Percentiles rank a stretch among this genome's conserved stretches.
These are phyloP conservation scores for Lolium multiflorum DNA, from an alignment of 176 grass and related monocot species.

Conservation along the genomic window DNA sequence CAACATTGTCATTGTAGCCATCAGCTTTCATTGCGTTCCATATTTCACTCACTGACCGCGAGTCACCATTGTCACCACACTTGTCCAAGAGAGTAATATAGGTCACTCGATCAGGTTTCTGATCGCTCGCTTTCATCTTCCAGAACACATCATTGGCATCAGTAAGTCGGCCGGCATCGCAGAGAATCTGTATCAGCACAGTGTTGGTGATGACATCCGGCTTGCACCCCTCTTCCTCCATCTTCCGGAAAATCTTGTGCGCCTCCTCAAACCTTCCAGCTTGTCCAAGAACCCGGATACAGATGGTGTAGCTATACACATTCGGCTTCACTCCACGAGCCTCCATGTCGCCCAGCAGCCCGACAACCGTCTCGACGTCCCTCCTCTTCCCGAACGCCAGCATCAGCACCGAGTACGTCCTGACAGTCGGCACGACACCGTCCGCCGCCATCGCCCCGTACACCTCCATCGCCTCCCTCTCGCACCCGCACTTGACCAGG, in stretches of 20 bases:
- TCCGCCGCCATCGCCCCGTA: slow-evolving; percentile 68
- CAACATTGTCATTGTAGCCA: slow-evolving; percentile 78
- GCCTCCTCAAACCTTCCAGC: slow-evolving; percentile 64
- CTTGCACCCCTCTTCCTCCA: slow-evolving; percentile 74
- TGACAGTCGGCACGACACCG: slow-evolving; percentile 51
- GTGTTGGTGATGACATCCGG: slow-evolving; percentile 85
- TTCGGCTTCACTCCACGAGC: slow-evolving; percentile 73
- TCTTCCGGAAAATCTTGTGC: slow-evolving; percentile 59
- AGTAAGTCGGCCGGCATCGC: slow-evolving; percentile 61
- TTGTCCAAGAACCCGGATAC: slow-evolving; percentile 80
- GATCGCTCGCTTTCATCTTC: slow-evolving; percentile 78
- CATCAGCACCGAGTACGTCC: slow-evolving; percentile 89
- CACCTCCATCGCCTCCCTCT: slow-evolving; percentile 70
- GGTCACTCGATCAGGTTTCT: slow-evolving; percentile 83
- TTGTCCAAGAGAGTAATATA: slow-evolving; percentile 89
- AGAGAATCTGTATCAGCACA: slow-evolving; percentile 78
- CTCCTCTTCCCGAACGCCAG: slow-evolving; percentile 78
- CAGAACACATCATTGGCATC: slow-evolving; percentile 85
- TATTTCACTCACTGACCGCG: slow-evolving; percentile 61
- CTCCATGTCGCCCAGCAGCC: slow-evolving; percentile 77
- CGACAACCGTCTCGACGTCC: slow-evolving; percentile 61
- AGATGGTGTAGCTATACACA: slow-evolving; percentile 96
- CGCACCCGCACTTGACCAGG: slow-evolving; percentile 69
- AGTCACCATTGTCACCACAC: slow-evolving; percentile 76
- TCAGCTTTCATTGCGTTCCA: slow-evolving; percentile 79